Base-by-base conservation (phyloP, 495 filamentous ascomycete species). In the Talaromyces borbonicus region DNA sequence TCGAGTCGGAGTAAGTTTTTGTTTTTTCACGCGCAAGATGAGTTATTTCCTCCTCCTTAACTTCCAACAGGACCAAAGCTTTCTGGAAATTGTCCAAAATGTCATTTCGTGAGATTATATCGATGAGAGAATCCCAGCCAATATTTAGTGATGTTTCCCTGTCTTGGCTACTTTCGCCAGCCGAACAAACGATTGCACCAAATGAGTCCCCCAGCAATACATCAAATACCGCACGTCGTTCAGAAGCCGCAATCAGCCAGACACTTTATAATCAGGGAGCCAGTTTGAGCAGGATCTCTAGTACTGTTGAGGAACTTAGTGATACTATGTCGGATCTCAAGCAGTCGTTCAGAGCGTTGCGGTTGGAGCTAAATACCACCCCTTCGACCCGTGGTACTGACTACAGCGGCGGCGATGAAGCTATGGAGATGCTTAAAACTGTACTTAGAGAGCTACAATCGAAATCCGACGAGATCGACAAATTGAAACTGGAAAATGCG, bases 241-340 rank as follows among this genome's bases (percentile, higher is more conserved):
- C 36, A 4, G 43, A 48, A 33, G 2, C 41, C 53, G 18, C 49
- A 53, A 38, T 49, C 48, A n/a, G 64, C 40, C 61, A 59, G 18
- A 62, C 69, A 33, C 68, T 72, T 35, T 59, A 66, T 45, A 60
- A 63, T 29, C 68, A 72, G 18, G 66, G 65, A 4, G 52, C 61
- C 19, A 72, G 60, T 47, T 60, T 72, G 25, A 61, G 67, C 44
- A 60, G 65, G 33, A 72, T 72, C 12, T 69, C 66, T 5, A 69
- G 44, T 31, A 70, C 68, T 6, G 68, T 72, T 37, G 66, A 59
- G 47, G 59, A 66, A 31, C 52, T 72, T 3, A 63, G 69, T 25
- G 68, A 70, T 46, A 69, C 66, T 4, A 72, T 72, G 66, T 50
- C 56, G 14, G 68, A 72, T 49, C 49, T 72, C 22, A 72, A 72